Base-by-base conservation (phyloP, 192 early-diverging fungal genomes). In the Linnemannia elongata region DNA sequence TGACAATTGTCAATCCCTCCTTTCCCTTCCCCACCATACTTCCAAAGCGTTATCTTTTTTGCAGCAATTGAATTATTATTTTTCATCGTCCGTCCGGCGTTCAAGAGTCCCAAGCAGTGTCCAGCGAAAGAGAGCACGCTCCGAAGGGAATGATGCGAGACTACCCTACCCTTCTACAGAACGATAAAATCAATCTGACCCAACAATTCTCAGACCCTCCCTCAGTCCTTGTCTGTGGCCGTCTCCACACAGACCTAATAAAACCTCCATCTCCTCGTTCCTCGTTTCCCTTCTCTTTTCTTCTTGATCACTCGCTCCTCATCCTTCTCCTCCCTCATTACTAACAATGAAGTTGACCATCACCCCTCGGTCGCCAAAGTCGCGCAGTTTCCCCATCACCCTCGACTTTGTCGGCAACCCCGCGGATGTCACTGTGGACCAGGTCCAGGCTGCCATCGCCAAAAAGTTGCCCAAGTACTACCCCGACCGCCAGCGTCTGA, bases 401-500 rank as follows among this genome's bases (percentile, higher is more conserved):
- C 79, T 96, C 30, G 94, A 96, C 49, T 69, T 96, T 69, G 74
- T 72, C 20, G 91, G 90, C 8, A 73, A 74, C 1, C 69, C 91
- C 6, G 85, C 85, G 13, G 88, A 88, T 75, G 88, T 95, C 36
- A 95, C 92, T 6, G 93, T 95, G 30, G 90, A 90, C 38, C 92
- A 95, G 68, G 91, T 98, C 45, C 90, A 94, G 74, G 80, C 82
- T n/a, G 94, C 93, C 1, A 92, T 98, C 78, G 82, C 90, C 73
- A 89, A 90, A 88, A 82, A 93, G 77, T 89, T 92, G 12, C 91
- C 92, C 35, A 91, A 94, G 69, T 93, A 88, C 82, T 91, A 92
- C 38, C 92, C 94, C 22, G 92, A 95, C 68, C 94, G 97, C 79
- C 97, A 98, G 88, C 93, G 97, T 45, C 87, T 98, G 85, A 89